Evolutionary conservation across 805 yeast genomes (phyloP).

Genomic region (Lachancea sp.): DNA sequence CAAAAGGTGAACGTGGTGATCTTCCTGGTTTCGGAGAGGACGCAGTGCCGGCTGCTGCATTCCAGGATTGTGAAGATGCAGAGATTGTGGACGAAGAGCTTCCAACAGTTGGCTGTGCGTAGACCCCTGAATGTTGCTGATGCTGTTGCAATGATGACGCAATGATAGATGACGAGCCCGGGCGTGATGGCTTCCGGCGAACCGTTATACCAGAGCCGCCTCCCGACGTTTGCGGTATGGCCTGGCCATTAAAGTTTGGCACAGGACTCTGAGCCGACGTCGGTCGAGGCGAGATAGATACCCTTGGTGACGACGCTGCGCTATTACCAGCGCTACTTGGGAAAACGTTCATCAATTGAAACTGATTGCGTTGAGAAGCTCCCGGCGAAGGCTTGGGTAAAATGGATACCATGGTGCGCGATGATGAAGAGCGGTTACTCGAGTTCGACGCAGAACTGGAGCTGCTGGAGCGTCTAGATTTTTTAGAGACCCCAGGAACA

Average conservation of each 20-base stretch:
- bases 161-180: slow-evolving; percentile 27
- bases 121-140: slow-evolving; percentile 13
- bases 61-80: slow-evolving; percentile 18
- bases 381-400: slow-evolving; percentile 31
- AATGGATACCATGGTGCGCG: slow-evolving; percentile 31
- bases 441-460: slow-evolving; percentile 30
- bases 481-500: not conserved
- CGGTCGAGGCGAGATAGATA: slow-evolving; percentile 12
- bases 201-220: slow-evolving; percentile 25
- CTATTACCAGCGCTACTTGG: slow-evolving; percentile 24
- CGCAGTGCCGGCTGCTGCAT: slow-evolving; percentile 6
- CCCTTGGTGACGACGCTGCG: slow-evolving; percentile 28
- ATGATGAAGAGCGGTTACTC: slow-evolving; percentile 25
- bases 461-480: slow-evolving; percentile 20
- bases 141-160: slow-evolving; percentile 25
- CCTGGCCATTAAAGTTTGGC: slow-evolving; percentile 1
- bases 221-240: slow-evolving; percentile 12
- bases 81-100: slow-evolving; percentile 14
- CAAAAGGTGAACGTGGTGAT: slow-evolving; percentile 20
- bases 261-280: slow-evolving; percentile 8
- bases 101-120: slow-evolving; percentile 5
- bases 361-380: slow-evolving; percentile 9
- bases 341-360: slow-evolving; percentile 9
- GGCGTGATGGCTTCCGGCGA: slow-evolving; percentile 27
- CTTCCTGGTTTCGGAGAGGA: slow-evolving; percentile 15